Evolutionary conservation across 768 basidiomycete genomes (phyloP), one percentile per base, ranked within the genome.

Genomic region (Trichaptum fuscoviolaceum): DNA sequence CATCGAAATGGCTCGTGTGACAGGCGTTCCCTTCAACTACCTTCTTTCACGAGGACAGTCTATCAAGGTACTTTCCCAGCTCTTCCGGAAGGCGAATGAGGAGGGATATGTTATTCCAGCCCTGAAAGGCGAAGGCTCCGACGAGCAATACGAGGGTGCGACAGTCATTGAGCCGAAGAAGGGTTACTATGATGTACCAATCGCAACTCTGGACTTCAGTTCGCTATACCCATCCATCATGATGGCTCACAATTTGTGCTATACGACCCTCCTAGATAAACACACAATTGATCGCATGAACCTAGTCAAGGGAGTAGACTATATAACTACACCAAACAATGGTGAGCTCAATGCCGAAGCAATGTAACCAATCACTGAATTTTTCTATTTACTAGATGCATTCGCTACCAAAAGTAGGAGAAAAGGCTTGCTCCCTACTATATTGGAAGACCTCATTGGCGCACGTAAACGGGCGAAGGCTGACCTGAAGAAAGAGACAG

Each of bases 211-310:
- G 61, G 97, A 99, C 84, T 99, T 99, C 79, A 95, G 94, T 67
- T 98, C 96, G 1, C 83, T 99, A 68, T 99, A 99, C 77, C 97
- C 97, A 3, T 99, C 97, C 0, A 99, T 99, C 78, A 99, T 99
- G 97, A 98, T 98, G 96, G 97, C 96, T 1, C 97, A 99, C 77
- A 99, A 99, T 74, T 80, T 99, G 0, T 99, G 97, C 76, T 99
- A 99, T 74, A 98, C 97, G 0, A 98, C 97, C 0, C 82, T 99
- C n/a, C 76, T 98, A 42, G 93, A 97, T 68, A 91, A 87, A 74
- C 58, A 66, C 6, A 91, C 90, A 0, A 89, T 96, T 15, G 90
- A 94, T 23, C 84, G 91, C 23, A 79, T 99, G 17, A 78, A 82
- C 8, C 82, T 99, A 23, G 85, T 86, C 35, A 93, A 91, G 74